Evolutionary conservation across 2,329 filamentous ascomycete genomes (phyloP).

Genomic region (Blumeria graminis): DNA sequence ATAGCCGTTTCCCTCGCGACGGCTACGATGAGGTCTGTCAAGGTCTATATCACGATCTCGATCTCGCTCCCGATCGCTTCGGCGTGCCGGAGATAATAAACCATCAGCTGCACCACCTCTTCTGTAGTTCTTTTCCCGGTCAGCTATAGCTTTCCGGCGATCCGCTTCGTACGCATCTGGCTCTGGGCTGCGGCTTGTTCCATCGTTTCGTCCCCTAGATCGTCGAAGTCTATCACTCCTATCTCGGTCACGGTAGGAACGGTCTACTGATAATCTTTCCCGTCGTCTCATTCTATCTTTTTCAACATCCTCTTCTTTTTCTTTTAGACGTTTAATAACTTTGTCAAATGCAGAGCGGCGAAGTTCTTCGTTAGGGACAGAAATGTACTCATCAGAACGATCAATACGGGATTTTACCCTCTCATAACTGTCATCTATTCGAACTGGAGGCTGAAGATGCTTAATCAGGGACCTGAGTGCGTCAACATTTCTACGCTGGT

Average conservation of each 20-base stretch:
- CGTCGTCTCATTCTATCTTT: conserved; percentile 34
- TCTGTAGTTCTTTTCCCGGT: conserved; percentile 80
- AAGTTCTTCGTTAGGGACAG: conserved; percentile 59
- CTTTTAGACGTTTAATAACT: conserved; percentile 67
- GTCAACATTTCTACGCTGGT: conserved; percentile 67
- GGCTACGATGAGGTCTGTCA: conserved; percentile 21
- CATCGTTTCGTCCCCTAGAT: conserved; percentile 27
- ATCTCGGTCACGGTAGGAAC: conserved; percentile 21
- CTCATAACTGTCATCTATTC: conserved; percentile 63
- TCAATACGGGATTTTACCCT: conserved; percentile 59
- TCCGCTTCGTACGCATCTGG: conserved; percentile 88
- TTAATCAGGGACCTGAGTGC: conserved; percentile 69
- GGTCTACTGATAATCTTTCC: conserved; percentile 26
- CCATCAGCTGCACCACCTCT: conserved; percentile 49
- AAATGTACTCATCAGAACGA: conserved; percentile 63
- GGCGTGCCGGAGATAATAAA: conserved; percentile 21
- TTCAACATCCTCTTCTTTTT: conserved; percentile 69
- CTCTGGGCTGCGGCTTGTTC: conserved; percentile 72
- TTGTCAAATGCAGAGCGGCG: conserved; percentile 77
- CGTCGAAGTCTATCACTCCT: conserved; percentile 44
- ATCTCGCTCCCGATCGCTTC: conserved; percentile 15
- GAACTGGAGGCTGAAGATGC: conserved; percentile 66
- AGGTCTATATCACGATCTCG: conserved; percentile 17
- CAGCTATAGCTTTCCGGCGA: conserved; percentile 74
- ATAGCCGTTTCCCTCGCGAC: conserved; percentile 36